Base-by-base conservation (phyloP, 2,329 filamentous ascomycete species). In the Aschersonia sp. region DNA sequence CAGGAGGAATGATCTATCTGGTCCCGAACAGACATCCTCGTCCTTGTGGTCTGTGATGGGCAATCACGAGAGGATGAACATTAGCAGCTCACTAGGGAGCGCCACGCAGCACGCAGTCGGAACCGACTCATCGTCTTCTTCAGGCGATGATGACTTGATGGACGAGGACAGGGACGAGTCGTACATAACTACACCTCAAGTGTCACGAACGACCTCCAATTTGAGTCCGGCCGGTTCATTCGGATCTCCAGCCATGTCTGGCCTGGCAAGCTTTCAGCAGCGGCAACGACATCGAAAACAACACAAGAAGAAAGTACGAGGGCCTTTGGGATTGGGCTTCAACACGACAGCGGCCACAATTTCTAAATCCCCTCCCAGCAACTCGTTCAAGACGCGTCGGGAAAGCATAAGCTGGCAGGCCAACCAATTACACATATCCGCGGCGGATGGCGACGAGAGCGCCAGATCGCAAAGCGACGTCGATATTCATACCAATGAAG, bases 341-440 rank as follows among this genome's bases (percentile, higher is more conserved):
- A 68, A 68, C 51, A 64, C 69, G 31, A 58, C 65, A 5, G 56
- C 64, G 3, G 61, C 66, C 7, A 61, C 64, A 20, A 58, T 82
- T 0, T 86, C 87, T 9, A 81, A 80, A 49, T 95, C 89, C 12
- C 89, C 91, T 7, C 86, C 89, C 6, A 70, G 65, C 56, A 52
- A 61, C 55, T 51, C 64, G 40, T 53, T 68, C 4, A 70, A 74
- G 40, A 75, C 84, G 6, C 76, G 91, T 43, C 75, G 91, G 43
- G 89, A 96, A 64, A 95, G 88, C 62, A 81, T 97, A 51, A 94
- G 86, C 54, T 81, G 92, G 70, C 88, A 89, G 40, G 89, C 89
- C 12, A 89, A 92, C 55, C 88, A 94, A 56, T 68, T 96, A 28
- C 84, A 92, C 53, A 84, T 96, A 40, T 82, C 78, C 47, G 78